Evolutionary conservation across 1,284 basidiomycete genomes (phyloP), one percentile per base, ranked within the genome.

Genomic region (Nidula niveotomentosa): DNA sequence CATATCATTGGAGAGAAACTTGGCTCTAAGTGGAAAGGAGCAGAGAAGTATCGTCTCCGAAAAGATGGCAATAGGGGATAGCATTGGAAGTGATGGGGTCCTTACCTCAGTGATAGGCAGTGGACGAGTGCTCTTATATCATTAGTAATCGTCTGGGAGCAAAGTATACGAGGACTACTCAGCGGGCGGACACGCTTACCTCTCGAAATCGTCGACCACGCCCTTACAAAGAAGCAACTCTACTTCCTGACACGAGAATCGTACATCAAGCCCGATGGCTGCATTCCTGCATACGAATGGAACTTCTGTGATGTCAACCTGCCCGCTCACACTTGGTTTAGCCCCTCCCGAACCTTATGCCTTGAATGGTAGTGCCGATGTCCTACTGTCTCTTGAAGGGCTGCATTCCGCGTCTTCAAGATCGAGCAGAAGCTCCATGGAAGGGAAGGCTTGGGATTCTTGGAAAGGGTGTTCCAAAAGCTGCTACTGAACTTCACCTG

Each of bases 31-130:
- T 91, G 91, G 63, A 76, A 82, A 46, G 86, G 88, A 35, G 81
- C 78, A 23, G 91, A 93, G 70, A 77, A 78, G 53, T 75, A 86
- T 70, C 85, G 92, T 53, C 81, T 97, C 13, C 74, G 85, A 47
- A 86, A 93, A 65, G 87, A 90, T 58, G 82, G 79, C 55, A 74
- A 77, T 48, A 86, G 84, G 65, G 75, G 80, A 59, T 71, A 81
- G 80, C 94, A 98, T 72, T 99, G 96, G 96, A 98, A 98, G 75
- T 83, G 93, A 63, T 98, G 96, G 96, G 96, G 96, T 33, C 96
- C 96, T 13, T 98, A 98, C 76, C 81, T 99, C 58, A 91, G 90
- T 59, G 96, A 99, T 75, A 83, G 96, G 57, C 96, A 98, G 81
- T 99, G 96, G 96, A 95, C 93, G 61, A 64, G 88, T 81, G 30